A percentile compares a stretch with the other conserved stretches of the same genome.
Conservation (phyloP, 371 early-diverging fungal genomes). For the Enterospora canceri region DNA sequence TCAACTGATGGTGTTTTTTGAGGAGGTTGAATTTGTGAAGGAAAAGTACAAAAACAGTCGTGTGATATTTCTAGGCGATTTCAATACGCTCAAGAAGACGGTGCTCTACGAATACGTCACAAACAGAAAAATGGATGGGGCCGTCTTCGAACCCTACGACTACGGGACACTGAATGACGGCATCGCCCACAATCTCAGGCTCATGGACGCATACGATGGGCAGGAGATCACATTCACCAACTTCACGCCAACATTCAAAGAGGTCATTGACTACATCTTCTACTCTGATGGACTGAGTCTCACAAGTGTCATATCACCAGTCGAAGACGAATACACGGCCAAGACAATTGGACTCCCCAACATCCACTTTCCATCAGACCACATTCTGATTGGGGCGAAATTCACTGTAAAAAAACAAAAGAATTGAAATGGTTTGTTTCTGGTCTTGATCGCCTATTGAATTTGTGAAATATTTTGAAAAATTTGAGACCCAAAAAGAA, state of each 20-base stretch:
- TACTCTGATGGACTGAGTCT: conserved; percentile 65
- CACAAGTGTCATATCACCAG: conserved; percentile 68
- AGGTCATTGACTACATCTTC: conserved; percentile 91
- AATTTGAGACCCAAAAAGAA: not conserved
- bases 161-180: conserved; percentile 68
- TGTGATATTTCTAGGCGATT: conserved; percentile 68
- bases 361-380: conserved; percentile 74
- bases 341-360: conserved; percentile 78
- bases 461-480: not conserved
- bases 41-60: conserved; percentile 48
- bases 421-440: not conserved
- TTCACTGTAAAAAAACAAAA: conserved; percentile 30
- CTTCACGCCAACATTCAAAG: conserved; percentile 73
- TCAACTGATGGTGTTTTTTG: conserved; percentile 80
- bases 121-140: conserved; percentile 32
- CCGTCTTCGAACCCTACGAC: conserved; percentile 65
- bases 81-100: conserved; percentile 76
- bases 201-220: conserved; percentile 60
- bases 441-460: not conserved
- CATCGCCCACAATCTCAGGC: conserved; percentile 27
- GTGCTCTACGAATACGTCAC: conserved; percentile 77
- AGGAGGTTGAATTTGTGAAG: conserved; percentile 64
- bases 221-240: conserved; percentile 72
- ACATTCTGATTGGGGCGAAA: conserved; percentile 54
- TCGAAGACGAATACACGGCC: conserved; percentile 69